Evolutionary conservation across 2,329 filamentous ascomycete genomes (phyloP), one percentile per base, ranked within the genome.

Genomic region (Triangularia verruculosa): DNA sequence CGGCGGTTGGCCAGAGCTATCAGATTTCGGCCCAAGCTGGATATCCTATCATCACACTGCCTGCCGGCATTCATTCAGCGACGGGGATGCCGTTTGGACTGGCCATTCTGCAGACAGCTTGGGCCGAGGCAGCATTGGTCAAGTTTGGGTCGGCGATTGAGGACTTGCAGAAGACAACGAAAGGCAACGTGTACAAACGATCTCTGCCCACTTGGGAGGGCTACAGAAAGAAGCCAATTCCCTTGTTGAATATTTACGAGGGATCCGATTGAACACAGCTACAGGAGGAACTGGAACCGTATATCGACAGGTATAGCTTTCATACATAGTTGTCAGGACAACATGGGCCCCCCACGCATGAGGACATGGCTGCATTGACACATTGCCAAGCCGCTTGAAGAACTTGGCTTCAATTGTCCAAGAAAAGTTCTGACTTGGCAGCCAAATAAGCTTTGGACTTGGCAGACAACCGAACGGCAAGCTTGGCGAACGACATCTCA

Each of bases 11-110:
- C 0, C 87, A 90, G 73, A 84, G 84, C 3, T 86, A 86, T 66
- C 86, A 91, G 74, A 84, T 91, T 64, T 87, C 89, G 0, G 90
- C 90, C 0, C 89, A 92, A 75, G 90, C 90, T 4, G 89, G 89
- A 0, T 93, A 92, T 71, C 90, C 89, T 0, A 82, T 90, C 71
- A 80, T 92, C 58, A 91, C 89, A 0, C 72, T 93, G 1, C 90
- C 90, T 0, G 86, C 82, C 0, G 87, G 87, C 1, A 77, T 86
- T 5, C 79, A 83, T 67, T 68, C 74, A 8, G 75, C 72, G 12
- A 82, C 80, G 3, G 84, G 85, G 6, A 87, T 89, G 83, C 85
- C 85, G 0, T 87, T 86, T 66, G 86, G 86, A 1, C 72, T 89
- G 25, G 84, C 79, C 0, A 77, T 89, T 73, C 75, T 79, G 74